Evolutionary conservation across 1,139 yeast genomes (phyloP), one percentile per base, ranked within the genome.

Genomic region (Wickerhamomyces sp.): DNA sequence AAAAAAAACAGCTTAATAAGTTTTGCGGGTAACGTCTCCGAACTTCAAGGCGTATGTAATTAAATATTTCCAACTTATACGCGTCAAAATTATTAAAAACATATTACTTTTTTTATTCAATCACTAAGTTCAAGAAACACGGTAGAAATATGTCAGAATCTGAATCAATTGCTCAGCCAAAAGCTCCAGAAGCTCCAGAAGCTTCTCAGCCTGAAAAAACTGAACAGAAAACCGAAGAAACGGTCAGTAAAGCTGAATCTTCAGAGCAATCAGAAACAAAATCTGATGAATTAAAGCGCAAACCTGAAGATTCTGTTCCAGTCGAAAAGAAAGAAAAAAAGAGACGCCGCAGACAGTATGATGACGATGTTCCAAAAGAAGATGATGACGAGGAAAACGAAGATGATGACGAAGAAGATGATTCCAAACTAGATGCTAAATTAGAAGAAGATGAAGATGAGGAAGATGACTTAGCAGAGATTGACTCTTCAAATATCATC

Each of bases 401-500:
- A 30, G 81, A 77, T 33, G 76, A 68, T 4, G n/a, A n/a, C n/a
- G 83, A 74, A 3, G 70, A 72, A n/a, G 81, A 76, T 35, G 83
- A 78, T 37, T 82, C 72, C 29, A 76, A 52, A 50, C 55, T 56
- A 27, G 76, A 70, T 34, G 67, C 63, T 3, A 67, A 58, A 35
- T 39, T 63, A 28, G 60, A 61, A 27, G 74, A 69, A 26, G 74
- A 69, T 13, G 79, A 70, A 35, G 76, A 72, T 13, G 81, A 77
- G 19, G 95, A 86, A 32, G 95, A 87, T 54, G 94, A 84, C 52
- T 70, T 88, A 53, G 76, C 76, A 15, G 96, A 86, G 61, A 87
- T 90, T 52, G 96, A 89, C 58, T 72, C 83, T 31, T 68, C 90
- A 35, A 90, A 90, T 62, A 89, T 89, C 58, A 86, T 89, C 47